Conservation (phyloP, 805 yeast genomes). For the Wickerhamomyces mucosus region DNA sequence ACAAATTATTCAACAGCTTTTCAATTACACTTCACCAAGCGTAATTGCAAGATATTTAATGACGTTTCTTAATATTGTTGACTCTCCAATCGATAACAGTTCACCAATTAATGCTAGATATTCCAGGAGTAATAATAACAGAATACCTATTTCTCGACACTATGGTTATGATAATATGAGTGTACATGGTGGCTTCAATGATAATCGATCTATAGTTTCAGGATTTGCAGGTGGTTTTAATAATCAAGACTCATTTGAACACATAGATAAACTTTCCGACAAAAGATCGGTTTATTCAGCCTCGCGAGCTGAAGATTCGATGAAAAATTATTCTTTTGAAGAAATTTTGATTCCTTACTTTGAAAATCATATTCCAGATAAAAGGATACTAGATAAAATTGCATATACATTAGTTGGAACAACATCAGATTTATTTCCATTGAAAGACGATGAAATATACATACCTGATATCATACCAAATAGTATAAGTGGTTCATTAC, state of each 20-base stretch:
- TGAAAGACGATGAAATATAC: slow-evolving; percentile 23
- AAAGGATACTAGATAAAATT: slow-evolving; percentile 35
- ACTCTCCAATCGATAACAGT: too few species aligned
- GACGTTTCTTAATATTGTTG: not conserved
- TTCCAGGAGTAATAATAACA: too few species aligned
- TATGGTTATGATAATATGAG: not conserved
- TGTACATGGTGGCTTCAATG: slow-evolving; percentile 1
- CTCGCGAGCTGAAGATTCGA: slow-evolving; percentile 4
- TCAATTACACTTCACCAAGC: slow-evolving; percentile 3
- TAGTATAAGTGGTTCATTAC: slow-evolving; percentile 47
- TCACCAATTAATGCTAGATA: too few species aligned
- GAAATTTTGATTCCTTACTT: slow-evolving; percentile 25
- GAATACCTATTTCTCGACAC: too few species aligned
- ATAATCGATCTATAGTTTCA: slow-evolving; percentile 4
- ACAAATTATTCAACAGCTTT: slow-evolving; percentile 5
- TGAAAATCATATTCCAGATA: slow-evolving; percentile 26
- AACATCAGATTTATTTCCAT: slow-evolving; percentile 46
- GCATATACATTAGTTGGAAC: slow-evolving; percentile 52
- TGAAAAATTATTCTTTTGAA: slow-evolving; percentile 17
- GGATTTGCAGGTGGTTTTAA: slow-evolving; percentile 5
- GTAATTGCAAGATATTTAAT: slow-evolving; percentile 6
- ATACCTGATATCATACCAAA: slow-evolving; percentile 47
- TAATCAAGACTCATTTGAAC: slow-evolving; percentile 29
- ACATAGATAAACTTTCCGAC: slow-evolving; percentile 27
- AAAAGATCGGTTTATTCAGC: slow-evolving; percentile 27